Conservation (phyloP, 331 rosid genomes). For the Rhamnella rubrinervis region DNA sequence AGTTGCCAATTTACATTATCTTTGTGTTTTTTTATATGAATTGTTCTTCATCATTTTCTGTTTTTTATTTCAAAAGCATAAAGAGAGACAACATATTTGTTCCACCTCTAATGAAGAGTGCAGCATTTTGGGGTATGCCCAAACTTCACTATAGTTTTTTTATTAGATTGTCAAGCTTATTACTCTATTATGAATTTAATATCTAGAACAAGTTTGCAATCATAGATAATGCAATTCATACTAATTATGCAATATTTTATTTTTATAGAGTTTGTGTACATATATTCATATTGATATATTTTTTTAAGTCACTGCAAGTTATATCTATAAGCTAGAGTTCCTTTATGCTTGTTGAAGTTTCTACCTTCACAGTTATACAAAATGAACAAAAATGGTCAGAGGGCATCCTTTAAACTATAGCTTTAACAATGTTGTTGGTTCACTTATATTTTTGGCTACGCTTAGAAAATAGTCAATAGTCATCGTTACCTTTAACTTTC, state of each 20-base stretch:
- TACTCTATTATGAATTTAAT: not conserved
- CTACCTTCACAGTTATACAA: too few relatives aligned
- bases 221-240: too few relatives aligned
- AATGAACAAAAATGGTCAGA: too few relatives aligned
- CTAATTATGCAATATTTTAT: not conserved
- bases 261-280: not conserved
- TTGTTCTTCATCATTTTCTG: not conserved
- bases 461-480: not conserved
- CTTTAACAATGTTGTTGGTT: too few relatives aligned
- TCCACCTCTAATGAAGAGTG: constrained; percentile 87
- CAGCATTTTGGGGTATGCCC: constrained; percentile 90
- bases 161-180: not conserved
- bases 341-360: too few relatives aligned
- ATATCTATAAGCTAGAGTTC: too few relatives aligned
- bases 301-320: too few relatives aligned
- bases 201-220: too few relatives aligned
- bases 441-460: not conserved
- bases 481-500: not conserved
- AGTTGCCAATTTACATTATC: too few relatives aligned
- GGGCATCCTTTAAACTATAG: too few relatives aligned
- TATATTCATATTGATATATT: too few relatives aligned
- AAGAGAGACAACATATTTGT: constrained; percentile 86
- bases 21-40: constrained; percentile 6
- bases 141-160: not conserved
- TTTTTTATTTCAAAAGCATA: constrained; percentile 54